Evolutionary conservation across 805 yeast genomes (phyloP).

Genomic region (Candida railenensis): DNA sequence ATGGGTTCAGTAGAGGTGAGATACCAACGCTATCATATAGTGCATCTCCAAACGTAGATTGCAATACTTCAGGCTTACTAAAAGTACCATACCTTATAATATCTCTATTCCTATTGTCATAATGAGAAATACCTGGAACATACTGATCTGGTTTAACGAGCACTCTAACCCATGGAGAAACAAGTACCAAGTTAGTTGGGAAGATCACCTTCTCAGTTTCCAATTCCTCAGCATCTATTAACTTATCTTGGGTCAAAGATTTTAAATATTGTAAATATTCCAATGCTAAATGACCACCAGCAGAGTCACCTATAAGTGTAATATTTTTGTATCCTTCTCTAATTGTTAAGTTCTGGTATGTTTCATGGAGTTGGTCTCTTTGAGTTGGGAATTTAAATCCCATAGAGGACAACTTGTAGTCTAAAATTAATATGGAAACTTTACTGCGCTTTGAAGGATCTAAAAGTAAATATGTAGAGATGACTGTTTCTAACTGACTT

Average conservation of each 20-base stretch:
- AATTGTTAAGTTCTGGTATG: slow-evolving; percentile 21
- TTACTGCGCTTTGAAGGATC: slow-evolving; percentile 18
- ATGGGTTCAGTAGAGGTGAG: slow-evolving; percentile 27
- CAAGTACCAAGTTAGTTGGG: slow-evolving; percentile 26
- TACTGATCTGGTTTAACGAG: slow-evolving; percentile 18
- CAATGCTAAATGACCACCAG: slow-evolving; percentile 40
- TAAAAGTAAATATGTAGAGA: slow-evolving; percentile 27
- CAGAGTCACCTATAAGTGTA: slow-evolving; percentile 41
- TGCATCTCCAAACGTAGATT: slow-evolving; percentile 14
- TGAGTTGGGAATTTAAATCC: slow-evolving; percentile 34
- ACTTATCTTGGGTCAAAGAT: slow-evolving; percentile 4
- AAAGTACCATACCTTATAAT: slow-evolving; percentile 16
- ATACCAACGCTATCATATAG: slow-evolving; percentile 10
- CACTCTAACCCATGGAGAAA: slow-evolving; percentile 41
- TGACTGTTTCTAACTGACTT: slow-evolving; percentile 27
- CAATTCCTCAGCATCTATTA: slow-evolving; percentile 1
- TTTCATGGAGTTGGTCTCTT: slow-evolving; percentile 25
- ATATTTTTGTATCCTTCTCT: slow-evolving; percentile 25
- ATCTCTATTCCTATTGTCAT: slow-evolving; percentile 25
- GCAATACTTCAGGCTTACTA: not conserved
- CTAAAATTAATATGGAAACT: slow-evolving; percentile 21
- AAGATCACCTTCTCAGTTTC: slow-evolving; percentile 11
- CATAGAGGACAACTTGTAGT: slow-evolving; percentile 26
- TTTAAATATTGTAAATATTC: slow-evolving; percentile 28
- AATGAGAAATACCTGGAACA: slow-evolving; percentile 31